Evolutionary conservation across 23 red algal genomes (phyloP).

Genomic region (Pyropia haitanensis): DNA sequence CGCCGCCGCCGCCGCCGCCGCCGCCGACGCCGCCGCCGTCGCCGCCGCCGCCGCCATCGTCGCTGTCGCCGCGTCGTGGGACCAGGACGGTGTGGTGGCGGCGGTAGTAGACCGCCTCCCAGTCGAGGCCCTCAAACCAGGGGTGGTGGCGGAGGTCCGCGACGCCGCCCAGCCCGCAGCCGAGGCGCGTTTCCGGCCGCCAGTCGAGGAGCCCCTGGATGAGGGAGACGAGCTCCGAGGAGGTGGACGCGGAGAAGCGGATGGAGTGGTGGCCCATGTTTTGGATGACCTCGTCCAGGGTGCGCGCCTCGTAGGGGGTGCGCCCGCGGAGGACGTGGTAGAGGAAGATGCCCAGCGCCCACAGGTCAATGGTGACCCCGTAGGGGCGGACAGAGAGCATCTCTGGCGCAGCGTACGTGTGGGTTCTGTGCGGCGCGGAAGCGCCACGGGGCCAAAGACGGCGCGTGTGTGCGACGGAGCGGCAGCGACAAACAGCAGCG

Average conservation of each 20-base stretch:
- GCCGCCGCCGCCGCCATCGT: too few relatives aligned
- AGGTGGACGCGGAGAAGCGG: constrained; percentile 55
- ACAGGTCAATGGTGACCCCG: constrained; percentile 83
- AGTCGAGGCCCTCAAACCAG: constrained; percentile 77
- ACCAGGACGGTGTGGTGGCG: too few relatives aligned
- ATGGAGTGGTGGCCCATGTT: constrained; percentile 67
- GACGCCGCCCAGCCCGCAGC: constrained; percentile 44
- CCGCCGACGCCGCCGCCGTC: too few relatives aligned
- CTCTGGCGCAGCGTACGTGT: constrained; percentile 83
- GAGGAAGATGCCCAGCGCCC: constrained; percentile 93
- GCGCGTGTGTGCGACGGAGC: too few relatives aligned
- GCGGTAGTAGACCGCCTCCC: constrained; percentile 30
- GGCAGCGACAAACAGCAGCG: too few relatives aligned
- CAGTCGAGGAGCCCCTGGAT: constrained; percentile 71
- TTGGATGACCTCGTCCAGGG: constrained; percentile 70
- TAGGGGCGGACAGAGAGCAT: constrained; percentile 75
- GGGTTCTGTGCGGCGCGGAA: constrained; percentile 12
- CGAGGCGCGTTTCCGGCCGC: constrained; percentile 58
- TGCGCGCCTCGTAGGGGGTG: constrained; percentile 68
- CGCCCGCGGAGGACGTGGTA: constrained; percentile 72
- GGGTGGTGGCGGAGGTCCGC: constrained; percentile 57
- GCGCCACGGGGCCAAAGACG: too few relatives aligned
- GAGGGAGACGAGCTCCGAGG: constrained; percentile 49
- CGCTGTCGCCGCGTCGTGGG: too few relatives aligned
- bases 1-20: too few relatives aligned